Base-by-base conservation (phyloP, 169 alveolate genomes). In the Theileria parva region DNA sequence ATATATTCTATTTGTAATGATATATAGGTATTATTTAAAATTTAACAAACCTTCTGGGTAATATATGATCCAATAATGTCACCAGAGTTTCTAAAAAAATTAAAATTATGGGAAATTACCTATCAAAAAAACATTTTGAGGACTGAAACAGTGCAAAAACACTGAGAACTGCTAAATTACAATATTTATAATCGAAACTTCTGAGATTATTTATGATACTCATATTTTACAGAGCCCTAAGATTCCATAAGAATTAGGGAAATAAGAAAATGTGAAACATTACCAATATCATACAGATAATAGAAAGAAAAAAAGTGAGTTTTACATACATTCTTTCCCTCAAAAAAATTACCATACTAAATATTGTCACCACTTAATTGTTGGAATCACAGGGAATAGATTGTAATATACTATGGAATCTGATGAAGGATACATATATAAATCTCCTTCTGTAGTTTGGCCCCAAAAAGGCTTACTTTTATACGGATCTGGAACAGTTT, bases 391-490 rank as follows among this genome's bases (percentile, higher is more conserved):
- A 28, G 30, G 15, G 67, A 37, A 66, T 66, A 27, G 1, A 27
- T 66, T 66, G 64, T 66, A 32, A 32, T 23, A 21, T 44, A 39
- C 39, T 23, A 71, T 71, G 79, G 79, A 71, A 32, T 59, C 53
- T 9, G 51, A 28, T 23, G 77, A 71, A 25, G 79, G 79, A 5
- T 39, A 71, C 7, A 71, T 71, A 25, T 71, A 50, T 39, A 71
- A 63, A 59, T 44, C 77, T 5, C 79, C 79, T 27, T 71, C 32
- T 71, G 77, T 71, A 44, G 28, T 71, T 71, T 71, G 79, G 79
- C 48, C 19, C 11, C 74, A 71, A 59, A 71, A 71, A 63, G 30
- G 17, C 59, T 71, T 32, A 23, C 21, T 71, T 30, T 25, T 73
- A 17, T 73, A 73, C 13, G 69, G 67, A 6, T 73, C 80, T 2